Conservation (phyloP, 176 grass and related monocot species). For the Saccharum officinarum region DNA sequence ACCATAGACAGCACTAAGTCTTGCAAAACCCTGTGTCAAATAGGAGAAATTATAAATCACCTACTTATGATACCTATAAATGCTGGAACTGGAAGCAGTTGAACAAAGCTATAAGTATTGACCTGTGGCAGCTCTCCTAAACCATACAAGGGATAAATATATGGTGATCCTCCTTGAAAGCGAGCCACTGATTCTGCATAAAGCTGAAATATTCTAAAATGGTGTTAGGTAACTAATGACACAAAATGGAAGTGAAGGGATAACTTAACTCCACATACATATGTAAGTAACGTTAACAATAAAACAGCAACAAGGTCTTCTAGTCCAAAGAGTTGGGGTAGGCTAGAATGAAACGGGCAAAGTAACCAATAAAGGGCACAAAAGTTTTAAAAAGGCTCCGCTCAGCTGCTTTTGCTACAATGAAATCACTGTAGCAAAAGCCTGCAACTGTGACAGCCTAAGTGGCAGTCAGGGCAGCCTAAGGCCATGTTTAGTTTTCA, state of each 20-base stretch:
- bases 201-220: conserved; percentile 52
- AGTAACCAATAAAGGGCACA: too few relatives aligned
- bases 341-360: too few relatives aligned
- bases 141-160: conserved; percentile 96
- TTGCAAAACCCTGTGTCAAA: conserved; percentile 63
- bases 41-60: too few relatives aligned
- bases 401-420: too few relatives aligned
- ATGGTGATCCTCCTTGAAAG: conserved; percentile 97
- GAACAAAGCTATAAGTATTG: too few relatives aligned
- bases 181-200: conserved; percentile 89
- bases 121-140: conserved; percentile 83
- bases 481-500: too few relatives aligned
- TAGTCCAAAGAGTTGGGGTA: not conserved
- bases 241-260: not conserved
- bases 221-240: not conserved
- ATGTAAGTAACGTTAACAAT: not conserved
- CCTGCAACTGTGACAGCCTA: too few relatives aligned
- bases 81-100: too few relatives aligned
- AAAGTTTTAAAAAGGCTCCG: too few relatives aligned
- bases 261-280: not conserved
- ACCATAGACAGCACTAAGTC: conserved; percentile 94
- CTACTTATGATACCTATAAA: too few relatives aligned
- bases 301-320: not conserved
- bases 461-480: too few relatives aligned
- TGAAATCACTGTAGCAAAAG: too few relatives aligned